Evolutionary conservation across 1,284 basidiomycete species (phyloP).

Genomic region (Trichosporon asahii): DNA sequence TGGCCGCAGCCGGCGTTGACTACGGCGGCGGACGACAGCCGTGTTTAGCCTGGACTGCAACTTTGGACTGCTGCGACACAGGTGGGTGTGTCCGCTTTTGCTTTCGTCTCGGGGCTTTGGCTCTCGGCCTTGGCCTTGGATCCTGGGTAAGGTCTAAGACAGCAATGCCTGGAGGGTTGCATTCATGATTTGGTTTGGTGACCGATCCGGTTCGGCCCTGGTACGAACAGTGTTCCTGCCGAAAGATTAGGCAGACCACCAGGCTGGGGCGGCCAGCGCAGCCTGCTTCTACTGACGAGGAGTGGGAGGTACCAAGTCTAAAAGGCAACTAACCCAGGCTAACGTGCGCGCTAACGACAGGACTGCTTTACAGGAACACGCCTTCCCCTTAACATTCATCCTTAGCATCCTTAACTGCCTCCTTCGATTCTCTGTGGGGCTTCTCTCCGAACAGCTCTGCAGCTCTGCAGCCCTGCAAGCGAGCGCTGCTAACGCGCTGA

Average conservation of each 20-base stretch:
- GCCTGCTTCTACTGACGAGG: neutral
- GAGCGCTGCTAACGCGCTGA: neutral
- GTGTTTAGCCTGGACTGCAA: neutral
- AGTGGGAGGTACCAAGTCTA: neutral
- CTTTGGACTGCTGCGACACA: neutral
- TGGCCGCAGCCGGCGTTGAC: neutral
- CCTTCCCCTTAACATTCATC: neutral
- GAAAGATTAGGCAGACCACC: too few relatives aligned
- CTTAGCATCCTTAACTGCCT: neutral
- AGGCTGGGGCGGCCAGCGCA: neutral
- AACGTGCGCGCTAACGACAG: neutral
- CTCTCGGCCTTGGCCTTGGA: neutral
- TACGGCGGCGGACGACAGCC: neutral
- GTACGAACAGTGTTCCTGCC: neutral
- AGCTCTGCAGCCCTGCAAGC: neutral
- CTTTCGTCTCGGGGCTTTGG: neutral
- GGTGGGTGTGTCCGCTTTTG: neutral
- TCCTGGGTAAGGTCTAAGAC: too few relatives aligned
- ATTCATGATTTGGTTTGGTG: neutral
- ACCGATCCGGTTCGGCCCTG: neutral
- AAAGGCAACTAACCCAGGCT: neutral
- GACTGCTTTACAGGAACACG: neutral
- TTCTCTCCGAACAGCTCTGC: neutral
- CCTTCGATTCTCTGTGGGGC: neutral
- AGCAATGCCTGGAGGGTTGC: neutral